phyloP scores from a whole-genome alignment of 2,329 filamentous ascomycete species.

The Penicillium sp. region DNA sequence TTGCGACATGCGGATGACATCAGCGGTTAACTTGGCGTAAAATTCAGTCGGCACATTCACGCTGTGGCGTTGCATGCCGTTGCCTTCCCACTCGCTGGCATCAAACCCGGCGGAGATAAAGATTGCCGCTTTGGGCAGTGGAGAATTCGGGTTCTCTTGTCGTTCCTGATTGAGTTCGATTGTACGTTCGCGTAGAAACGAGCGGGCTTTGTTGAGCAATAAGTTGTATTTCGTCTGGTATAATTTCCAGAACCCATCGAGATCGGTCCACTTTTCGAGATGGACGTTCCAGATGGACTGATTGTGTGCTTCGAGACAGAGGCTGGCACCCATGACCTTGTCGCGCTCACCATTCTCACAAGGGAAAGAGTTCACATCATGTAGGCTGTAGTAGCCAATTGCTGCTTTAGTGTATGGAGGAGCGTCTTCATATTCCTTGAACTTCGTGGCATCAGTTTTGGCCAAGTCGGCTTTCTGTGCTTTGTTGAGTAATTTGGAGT shows the following conservation, averaged over 20 bases:
- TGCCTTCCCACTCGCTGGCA: constrained; percentile 89
- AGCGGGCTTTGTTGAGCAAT: constrained; percentile 75
- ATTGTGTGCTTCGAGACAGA: constrained; percentile 91
- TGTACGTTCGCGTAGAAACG: constrained; percentile 72
- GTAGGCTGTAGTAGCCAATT: constrained; percentile 93
- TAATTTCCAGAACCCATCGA: constrained; percentile 75
- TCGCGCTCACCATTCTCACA: constrained; percentile 92
- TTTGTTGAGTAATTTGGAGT: constrained; percentile 63
- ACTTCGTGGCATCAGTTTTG: background rate
- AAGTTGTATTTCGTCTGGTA: constrained; percentile 77
- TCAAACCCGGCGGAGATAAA: constrained; percentile 97
- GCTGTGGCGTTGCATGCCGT: constrained; percentile 91
- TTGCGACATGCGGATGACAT: constrained; percentile 76
- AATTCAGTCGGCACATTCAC: constrained; percentile 97
- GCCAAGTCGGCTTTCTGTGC: constrained; percentile 52
- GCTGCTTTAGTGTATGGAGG: constrained; percentile 75
- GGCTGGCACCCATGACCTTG: constrained; percentile 88
- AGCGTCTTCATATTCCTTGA: constrained; percentile 36
- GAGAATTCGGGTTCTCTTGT: constrained; percentile 53
- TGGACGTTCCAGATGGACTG: constrained; percentile 98
- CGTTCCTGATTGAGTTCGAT: constrained; percentile 57
- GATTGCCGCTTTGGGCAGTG: constrained; percentile 75
- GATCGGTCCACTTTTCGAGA: constrained; percentile 73
- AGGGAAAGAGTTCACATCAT: constrained; percentile 98
- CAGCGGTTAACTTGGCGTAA: constrained; percentile 84